A percentile compares a stretch with the other conserved stretches of the same genome.
Evolutionary conservation across 78 protist genomes (phyloP).

Genomic region (Tieghemostelium lacteum): DNA sequence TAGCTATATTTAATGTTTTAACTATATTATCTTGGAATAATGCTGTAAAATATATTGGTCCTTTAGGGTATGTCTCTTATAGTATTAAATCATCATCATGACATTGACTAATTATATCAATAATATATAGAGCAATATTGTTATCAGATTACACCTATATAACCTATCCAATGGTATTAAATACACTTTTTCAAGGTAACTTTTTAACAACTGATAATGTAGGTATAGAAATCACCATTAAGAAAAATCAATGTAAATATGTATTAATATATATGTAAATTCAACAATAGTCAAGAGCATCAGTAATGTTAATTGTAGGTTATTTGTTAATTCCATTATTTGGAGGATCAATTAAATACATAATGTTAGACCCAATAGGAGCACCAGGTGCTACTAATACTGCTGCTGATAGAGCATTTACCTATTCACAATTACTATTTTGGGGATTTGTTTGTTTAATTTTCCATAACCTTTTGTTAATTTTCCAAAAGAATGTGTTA

Average conservation of each 20-base stretch:
- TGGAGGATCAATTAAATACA: conserved; percentile 10
- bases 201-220: conserved; percentile 51
- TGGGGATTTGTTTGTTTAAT: conserved; percentile 23
- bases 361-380: no score
- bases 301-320: conserved; percentile 51
- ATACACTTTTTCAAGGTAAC: conserved; percentile 15
- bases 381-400: background rate
- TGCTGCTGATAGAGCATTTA: background rate
- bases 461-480: conserved; percentile 4
- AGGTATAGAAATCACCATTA: background rate
- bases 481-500: background rate
- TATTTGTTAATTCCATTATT: conserved; percentile 47
- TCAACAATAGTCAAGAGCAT: conserved; percentile 47
- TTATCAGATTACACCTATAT: conserved; percentile 57
- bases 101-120: background rate
- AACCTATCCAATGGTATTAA: conserved; percentile 57
- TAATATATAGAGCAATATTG: conserved; percentile 27
- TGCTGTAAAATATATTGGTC: conserved; percentile 68
- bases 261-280: background rate
- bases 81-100: background rate
- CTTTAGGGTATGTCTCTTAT: conserved; percentile 40
- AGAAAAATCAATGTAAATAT: background rate
- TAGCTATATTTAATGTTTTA: conserved; percentile 4
- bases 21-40: conserved; percentile 34
- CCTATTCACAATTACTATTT: background rate